Base-by-base conservation (phyloP, 805 yeast genomes). In the Ogataea kodamae region DNA sequence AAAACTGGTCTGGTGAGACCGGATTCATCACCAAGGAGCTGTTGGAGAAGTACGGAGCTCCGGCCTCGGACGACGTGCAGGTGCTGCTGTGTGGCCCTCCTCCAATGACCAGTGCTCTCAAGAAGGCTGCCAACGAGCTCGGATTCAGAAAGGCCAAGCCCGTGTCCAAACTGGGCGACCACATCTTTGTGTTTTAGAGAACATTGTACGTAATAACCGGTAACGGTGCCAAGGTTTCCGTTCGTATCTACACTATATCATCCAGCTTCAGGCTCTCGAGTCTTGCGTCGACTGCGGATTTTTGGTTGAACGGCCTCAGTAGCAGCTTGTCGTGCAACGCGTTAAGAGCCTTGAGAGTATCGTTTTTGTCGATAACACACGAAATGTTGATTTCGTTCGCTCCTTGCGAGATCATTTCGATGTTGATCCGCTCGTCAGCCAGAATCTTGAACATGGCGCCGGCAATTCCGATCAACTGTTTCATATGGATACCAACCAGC, bases 361-460 rank as follows among this genome's bases (percentile, higher is more conserved):
- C 92, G 36, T 66, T 64, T 46, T 84, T 87, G 45, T 83, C 84
- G 42, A 92, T 87, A 33, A 92, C 98, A 45, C 97, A 94, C 20
- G 95, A 84, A 33, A 92, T 92, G 59, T 92, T 92, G 54, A 92
- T 92, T 64, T 92, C 98, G 54, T 90, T 90, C 12, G 97, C 96
- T 51, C 98, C 98, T 70, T 92, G 98, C 38, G 88, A 76, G 62
- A 92, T 92, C 98, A 92, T 92, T 62, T 92, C 98, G 49, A 92
- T 87, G 63, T 92, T 92, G 55, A 92, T 82, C 28, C 76, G 74
- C 52, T 90, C 94, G 54, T 85, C 89, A 6, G 97, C 97, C 48
- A 92, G 68, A 2, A 94, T 86, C 49, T 88, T 79, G 67, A 92
- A 92, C 96, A 90, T 90, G 47, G 87, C 81, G 28, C 97, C 96